phyloP scores from a whole-genome alignment of 441 rosid genomes.

The Jatropha multifida region DNA sequence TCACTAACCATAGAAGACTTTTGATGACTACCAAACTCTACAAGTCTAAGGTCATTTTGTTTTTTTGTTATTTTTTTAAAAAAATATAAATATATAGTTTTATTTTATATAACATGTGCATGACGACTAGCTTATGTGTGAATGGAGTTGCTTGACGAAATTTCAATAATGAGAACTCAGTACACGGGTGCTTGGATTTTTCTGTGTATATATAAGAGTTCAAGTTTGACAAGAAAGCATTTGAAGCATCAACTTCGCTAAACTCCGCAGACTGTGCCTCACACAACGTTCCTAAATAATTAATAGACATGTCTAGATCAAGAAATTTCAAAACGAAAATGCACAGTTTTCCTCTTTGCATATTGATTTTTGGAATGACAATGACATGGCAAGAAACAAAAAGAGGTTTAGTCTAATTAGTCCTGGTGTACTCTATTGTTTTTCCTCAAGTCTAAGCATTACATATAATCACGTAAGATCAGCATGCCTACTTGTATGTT shows the following conservation, averaged over 20 bases:
- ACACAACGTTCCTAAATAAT: too few relatives aligned
- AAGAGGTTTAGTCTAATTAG: too few relatives aligned
- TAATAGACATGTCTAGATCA: too few relatives aligned
- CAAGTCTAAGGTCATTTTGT: neutral
- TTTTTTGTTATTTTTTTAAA: neutral
- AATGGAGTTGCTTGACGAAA: neutral
- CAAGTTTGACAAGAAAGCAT: constrained; percentile 20
- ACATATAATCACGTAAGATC: neutral
- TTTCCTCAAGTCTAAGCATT: too few relatives aligned
- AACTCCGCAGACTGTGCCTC: too few relatives aligned
- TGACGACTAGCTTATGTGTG: constrained; percentile 34
- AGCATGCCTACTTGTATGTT: neutral
- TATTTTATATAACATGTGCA: constrained; percentile 29
- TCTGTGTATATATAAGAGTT: constrained; percentile 6
- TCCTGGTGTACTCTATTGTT: too few relatives aligned
- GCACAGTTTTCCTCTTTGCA: too few relatives aligned
- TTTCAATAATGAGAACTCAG: neutral
- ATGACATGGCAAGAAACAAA: too few relatives aligned
- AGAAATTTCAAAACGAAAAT: too few relatives aligned
- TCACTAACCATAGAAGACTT: constrained; percentile 49
- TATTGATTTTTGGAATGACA: too few relatives aligned
- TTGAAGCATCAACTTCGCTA: too few relatives aligned
- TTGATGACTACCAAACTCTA: constrained; percentile 39
- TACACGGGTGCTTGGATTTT: constrained; percentile 33
- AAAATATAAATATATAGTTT: neutral